Evolutionary conservation across 2,329 filamentous ascomycete genomes (phyloP), one percentile per base, ranked within the genome.

Genomic region (Aspergillus neotritici): DNA sequence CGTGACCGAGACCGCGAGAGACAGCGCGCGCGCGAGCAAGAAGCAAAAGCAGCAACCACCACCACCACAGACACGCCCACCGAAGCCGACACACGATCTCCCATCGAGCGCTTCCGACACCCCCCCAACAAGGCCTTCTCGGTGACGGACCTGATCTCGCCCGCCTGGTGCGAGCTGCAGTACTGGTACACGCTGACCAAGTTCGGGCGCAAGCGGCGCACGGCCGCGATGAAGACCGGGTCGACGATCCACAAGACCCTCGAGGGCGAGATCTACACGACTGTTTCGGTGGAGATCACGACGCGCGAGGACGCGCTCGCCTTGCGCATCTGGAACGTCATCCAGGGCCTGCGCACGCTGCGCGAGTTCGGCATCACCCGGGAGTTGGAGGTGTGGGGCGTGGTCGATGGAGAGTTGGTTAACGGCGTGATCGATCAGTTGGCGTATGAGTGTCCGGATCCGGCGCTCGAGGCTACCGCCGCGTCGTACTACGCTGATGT

Each of bases 91-190:
- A 63, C 62, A 7, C 70, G 75, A 47, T 74, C 81, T 7, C 90
- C 89, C 0, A 69, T 96, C 2, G 77, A 88, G 49, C 80, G 85
- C 29, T 95, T 94, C 56, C 83, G 90, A 31, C 81, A 80, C 1
- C 82, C 78, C 43, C 87, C 87, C 0, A 83, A 77, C 58, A 91
- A 87, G 60, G 81, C 86, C 0, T 75, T 97, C 6, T 88, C 86
- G 0, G 93, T 97, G 1, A 89, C 87, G 2, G 93, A 98, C 64
- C 70, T 97, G 16, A 81, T 90, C 0, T 85, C 87, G 1, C 90
- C 90, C 2, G 84, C 90, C 6, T 98, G 93, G 93, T 98, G 93
- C 64, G 91, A 98, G 66, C 66, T 97, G 46, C 90, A 97, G 63
- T 94, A 95, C 58, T 89, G 82, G 74, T 96, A 94, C 67, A 87